These are phyloP conservation scores for Tuctoria greenei DNA, from an alignment of 176 grass and related monocot species.

Conservation along the genomic window DNA sequence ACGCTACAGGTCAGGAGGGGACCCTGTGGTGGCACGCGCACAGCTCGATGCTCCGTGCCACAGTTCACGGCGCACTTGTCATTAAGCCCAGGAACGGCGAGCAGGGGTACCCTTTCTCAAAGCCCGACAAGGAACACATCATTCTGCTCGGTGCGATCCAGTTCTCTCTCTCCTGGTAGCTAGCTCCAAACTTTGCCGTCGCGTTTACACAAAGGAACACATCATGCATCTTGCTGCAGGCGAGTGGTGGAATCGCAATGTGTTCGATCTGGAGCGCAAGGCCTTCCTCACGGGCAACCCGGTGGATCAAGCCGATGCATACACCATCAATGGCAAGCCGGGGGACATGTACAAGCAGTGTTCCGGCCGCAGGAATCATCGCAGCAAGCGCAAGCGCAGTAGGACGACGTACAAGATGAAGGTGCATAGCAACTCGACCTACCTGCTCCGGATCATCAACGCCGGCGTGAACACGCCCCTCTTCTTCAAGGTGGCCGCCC, in stretches of 20 bases:
- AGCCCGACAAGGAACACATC: slow-evolving; percentile 44
- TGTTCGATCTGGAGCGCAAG: slow-evolving; percentile 30
- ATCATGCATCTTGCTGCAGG: not conserved
- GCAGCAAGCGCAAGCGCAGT: slow-evolving; percentile 16
- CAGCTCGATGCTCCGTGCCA: slow-evolving; percentile 47
- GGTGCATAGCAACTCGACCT: slow-evolving; percentile 44
- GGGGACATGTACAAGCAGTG: slow-evolving; percentile 51
- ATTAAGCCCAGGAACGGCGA: slow-evolving; percentile 36
- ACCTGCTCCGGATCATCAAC: slow-evolving; percentile 66
- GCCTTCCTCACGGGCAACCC: slow-evolving; percentile 18
- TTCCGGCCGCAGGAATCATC: too few species aligned
- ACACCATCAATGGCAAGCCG: slow-evolving; percentile 58
- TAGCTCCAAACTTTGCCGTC: too few species aligned
- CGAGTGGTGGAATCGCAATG: slow-evolving; percentile 68
- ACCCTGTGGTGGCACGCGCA: slow-evolving; percentile 78
- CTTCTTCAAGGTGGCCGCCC: slow-evolving; percentile 60
- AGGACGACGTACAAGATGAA: slow-evolving; percentile 29
- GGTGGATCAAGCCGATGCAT: slow-evolving; percentile 29
- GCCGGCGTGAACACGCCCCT: slow-evolving; percentile 48
- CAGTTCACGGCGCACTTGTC: slow-evolving; percentile 51
- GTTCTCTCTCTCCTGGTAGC: not conserved
- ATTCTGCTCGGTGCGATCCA: slow-evolving; percentile 26
- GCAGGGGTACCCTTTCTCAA: slow-evolving; percentile 45
- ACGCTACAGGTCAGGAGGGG: slow-evolving; percentile 48
- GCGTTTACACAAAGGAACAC: too few species aligned